A percentile compares a stretch with the other conserved stretches of the same genome.
Evolutionary conservation across 352 stramenopile genomes (phyloP).

Genomic region (Nothophytophthora sp.): DNA sequence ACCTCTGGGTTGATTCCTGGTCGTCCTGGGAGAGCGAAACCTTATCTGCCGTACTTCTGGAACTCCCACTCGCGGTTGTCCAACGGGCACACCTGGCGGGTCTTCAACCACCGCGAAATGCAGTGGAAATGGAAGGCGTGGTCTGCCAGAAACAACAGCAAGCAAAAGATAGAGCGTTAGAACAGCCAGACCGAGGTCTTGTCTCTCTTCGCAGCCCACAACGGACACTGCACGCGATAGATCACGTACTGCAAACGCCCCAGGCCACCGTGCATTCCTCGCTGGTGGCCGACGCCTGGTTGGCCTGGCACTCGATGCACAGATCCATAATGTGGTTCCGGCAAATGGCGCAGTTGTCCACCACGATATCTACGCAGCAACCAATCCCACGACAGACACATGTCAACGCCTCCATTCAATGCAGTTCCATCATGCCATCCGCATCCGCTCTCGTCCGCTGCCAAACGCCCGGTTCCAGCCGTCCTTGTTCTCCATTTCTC

Average conservation of each 20-base stretch:
- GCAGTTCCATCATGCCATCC: background rate
- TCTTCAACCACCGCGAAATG: constrained; percentile 99
- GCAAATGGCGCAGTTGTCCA: constrained; percentile 97
- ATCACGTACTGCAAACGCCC: constrained; percentile 82
- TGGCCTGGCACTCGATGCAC: constrained; percentile 99
- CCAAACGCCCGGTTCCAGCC: too few species aligned
- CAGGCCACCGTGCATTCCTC: constrained; percentile 89
- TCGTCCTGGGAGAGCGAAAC: too few species aligned
- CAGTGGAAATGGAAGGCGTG: constrained; percentile 99
- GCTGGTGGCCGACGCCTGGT: constrained; percentile 87
- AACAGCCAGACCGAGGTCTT: background rate
- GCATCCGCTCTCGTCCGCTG: too few species aligned
- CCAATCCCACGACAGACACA: constrained; percentile 9
- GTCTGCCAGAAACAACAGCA: constrained; percentile 65
- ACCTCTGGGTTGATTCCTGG: too few species aligned
- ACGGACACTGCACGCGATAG: background rate
- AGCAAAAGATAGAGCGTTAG: constrained; percentile 4
- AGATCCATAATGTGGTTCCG: constrained; percentile 99
- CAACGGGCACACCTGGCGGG: constrained; percentile 97
- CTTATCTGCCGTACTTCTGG: constrained; percentile 95
- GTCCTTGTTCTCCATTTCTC: background rate
- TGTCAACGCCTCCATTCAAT: background rate
- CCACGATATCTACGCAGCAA: constrained; percentile 69
- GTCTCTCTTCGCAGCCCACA: background rate
- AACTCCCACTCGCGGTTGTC: constrained; percentile 99